Percentiles rank a stretch among this genome's conserved stretches.
Conservation (phyloP, 345 rosid species). For the Clausena lansium region DNA sequence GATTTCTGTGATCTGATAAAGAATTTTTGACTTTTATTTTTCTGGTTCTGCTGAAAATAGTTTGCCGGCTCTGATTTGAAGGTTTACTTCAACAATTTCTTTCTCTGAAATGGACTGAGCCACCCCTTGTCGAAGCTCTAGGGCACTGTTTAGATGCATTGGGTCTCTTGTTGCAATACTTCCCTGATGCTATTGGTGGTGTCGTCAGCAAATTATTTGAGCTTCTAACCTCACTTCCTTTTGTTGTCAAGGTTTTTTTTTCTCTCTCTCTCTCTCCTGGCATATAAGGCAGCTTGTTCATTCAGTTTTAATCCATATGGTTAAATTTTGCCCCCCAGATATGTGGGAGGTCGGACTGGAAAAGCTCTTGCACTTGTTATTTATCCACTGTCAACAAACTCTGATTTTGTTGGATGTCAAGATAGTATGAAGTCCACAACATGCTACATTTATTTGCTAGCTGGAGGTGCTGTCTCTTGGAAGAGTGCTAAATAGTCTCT, state of each 20-base stretch:
- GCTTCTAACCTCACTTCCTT: conserved; percentile 84
- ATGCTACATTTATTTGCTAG: no score
- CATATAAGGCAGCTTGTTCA: conserved; percentile 84
- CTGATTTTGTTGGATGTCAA: no score
- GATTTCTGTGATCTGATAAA: conserved; percentile 5
- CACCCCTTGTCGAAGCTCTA: conserved; percentile 70
- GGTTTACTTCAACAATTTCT: conserved; percentile 89
- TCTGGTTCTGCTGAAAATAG: conserved; percentile 16
- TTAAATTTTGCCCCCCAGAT: conserved; percentile 65
- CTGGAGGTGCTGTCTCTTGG: no score
- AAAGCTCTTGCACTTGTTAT: conserved; percentile 65
- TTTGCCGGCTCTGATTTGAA: conserved; percentile 33
- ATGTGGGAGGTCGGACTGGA: conserved; percentile 84
- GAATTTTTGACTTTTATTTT: not conserved
- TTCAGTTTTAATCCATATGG: conserved; percentile 48
- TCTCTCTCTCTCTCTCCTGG: conserved; percentile 33
- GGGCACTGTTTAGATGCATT: conserved; percentile 75
- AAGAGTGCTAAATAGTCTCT: no score
- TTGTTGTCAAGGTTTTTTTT: conserved; percentile 78
- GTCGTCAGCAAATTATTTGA: conserved; percentile 87
- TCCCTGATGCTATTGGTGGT: conserved; percentile 78
- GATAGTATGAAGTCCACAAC: no score
- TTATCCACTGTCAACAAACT: conserved; percentile 60
- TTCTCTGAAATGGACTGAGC: conserved; percentile 82
- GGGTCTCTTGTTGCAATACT: conserved; percentile 82